phyloP scores from a whole-genome alignment of 768 basidiomycete genomes.

The Xerocomus spinulosus region DNA sequence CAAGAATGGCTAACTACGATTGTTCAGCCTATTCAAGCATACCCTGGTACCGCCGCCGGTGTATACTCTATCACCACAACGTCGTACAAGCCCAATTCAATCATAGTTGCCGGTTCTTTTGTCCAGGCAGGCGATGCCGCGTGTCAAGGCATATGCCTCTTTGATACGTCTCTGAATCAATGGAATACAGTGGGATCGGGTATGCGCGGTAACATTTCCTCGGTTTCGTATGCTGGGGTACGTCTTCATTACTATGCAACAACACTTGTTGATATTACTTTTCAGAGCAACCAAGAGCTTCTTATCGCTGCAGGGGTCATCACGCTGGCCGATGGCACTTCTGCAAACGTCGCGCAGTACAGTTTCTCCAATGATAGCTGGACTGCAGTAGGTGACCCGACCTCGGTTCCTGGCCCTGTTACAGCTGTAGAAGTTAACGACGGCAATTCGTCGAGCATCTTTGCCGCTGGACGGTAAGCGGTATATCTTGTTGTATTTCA shows the following conservation, averaged over 20 bases:
- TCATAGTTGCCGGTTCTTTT: slow-evolving; percentile 90
- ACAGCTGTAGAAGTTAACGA: slow-evolving; percentile 85
- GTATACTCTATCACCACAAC: slow-evolving; percentile 71
- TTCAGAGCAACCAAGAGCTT: slow-evolving; percentile 57
- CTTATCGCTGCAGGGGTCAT: slow-evolving; percentile 83
- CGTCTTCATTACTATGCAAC: slow-evolving; percentile 22
- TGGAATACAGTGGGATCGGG: slow-evolving; percentile 82
- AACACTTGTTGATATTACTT: slow-evolving; percentile 8
- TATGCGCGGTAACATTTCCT: slow-evolving; percentile 73
- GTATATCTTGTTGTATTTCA: neutral
- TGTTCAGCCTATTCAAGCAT: slow-evolving; percentile 57
- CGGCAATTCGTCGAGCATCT: slow-evolving; percentile 77
- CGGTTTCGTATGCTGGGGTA: slow-evolving; percentile 80
- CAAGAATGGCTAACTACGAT: slow-evolving; percentile 58
- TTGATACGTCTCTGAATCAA: slow-evolving; percentile 61
- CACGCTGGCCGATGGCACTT: slow-evolving; percentile 54
- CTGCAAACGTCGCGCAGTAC: slow-evolving; percentile 71
- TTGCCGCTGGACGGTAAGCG: slow-evolving; percentile 82
- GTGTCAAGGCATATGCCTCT: slow-evolving; percentile 77
- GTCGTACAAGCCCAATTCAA: slow-evolving; percentile 48
- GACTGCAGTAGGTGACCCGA: slow-evolving; percentile 57
- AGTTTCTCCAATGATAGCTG: slow-evolving; percentile 71
- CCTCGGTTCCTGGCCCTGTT: slow-evolving; percentile 79
- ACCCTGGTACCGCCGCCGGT: slow-evolving; percentile 49
- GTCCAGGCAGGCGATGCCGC: slow-evolving; percentile 65